Evolutionary conservation across 1,139 yeast species (phyloP), one percentile per base, ranked within the genome.

Genomic region (Suhomyces yuchorum): DNA sequence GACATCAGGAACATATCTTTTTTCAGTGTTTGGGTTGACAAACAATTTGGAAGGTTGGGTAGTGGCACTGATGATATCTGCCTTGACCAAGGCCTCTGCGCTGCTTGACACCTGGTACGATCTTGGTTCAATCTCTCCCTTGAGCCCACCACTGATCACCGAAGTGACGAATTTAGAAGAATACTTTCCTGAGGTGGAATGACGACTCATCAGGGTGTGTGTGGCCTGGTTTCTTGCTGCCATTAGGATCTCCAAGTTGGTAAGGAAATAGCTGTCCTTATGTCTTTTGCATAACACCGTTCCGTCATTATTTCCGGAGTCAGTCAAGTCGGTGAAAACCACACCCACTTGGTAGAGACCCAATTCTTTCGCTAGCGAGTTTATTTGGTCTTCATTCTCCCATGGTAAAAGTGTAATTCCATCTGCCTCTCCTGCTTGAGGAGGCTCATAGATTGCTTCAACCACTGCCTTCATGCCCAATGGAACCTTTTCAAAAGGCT

Each of bases 101-200:
- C 84, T 78, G 26, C 84, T 81, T 5, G 96, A 86, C 0, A 91
- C 97, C 66, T 95, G 99, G 66, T 91, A 95, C 32, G 96, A 82
- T 24, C 89, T 75, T 11, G 96, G 89, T 61, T 93, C 99, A 59
- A 95, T 92, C 53, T 91, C 96, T 15, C 96, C 96, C 45, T 83
- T 70, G 17, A 78, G 66, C 52, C 96, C 96, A 22, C 99, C 99
- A 2, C 95, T 81, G 4, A 95, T 78, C 26, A 92, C 95, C 68
- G 97, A 91, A 0, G 99, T 93, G 22, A 92, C 93, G 63, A 90
- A 93, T 61, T 90, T 90, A 12, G 97, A 91, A 12, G 96, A 87
- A 62, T 80, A 93, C 36, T 65, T 61, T 1, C 92, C 91, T n/a
- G 78, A 68, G 33, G 77, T 79, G 33, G 88, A 78, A 78, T 84